A percentile compares a stretch with the other conserved stretches of the same genome.
phyloP scores from a whole-genome alignment of 768 basidiomycete species.

The Lactarius sanguifluus region DNA sequence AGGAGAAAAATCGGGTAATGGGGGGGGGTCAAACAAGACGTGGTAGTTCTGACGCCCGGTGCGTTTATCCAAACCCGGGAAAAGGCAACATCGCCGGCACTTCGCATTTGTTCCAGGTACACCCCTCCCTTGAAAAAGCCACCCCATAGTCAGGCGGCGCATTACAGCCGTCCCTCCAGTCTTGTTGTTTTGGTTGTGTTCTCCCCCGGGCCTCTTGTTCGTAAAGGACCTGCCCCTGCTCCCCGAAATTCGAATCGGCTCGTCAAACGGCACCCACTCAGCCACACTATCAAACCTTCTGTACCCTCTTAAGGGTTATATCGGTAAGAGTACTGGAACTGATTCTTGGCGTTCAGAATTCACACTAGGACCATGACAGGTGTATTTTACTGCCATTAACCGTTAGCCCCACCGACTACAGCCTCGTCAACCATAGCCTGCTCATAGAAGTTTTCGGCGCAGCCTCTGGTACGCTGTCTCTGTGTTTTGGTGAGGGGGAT shows the following conservation, averaged over 20 bases:
- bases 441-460: not conserved
- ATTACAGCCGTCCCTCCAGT: not conserved
- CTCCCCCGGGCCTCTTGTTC: not conserved
- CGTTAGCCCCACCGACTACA: not conserved
- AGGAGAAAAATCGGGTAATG: not conserved
- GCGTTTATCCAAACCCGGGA: not conserved
- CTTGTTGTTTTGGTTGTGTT: not conserved
- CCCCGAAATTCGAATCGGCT: not conserved
- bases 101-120: not conserved
- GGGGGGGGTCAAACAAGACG: not conserved
- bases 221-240: not conserved
- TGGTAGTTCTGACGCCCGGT: not conserved
- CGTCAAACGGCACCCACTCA: not conserved
- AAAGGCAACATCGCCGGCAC: too few species aligned
- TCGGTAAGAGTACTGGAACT: not conserved
- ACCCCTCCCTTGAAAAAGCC: not conserved
- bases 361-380: not conserved
- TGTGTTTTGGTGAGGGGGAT: not conserved
- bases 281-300: not conserved
- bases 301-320: not conserved
- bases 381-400: not conserved
- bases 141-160: not conserved
- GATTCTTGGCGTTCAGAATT: not conserved
- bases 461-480: not conserved
- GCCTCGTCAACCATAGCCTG: not conserved